phyloP scores from a whole-genome alignment of 257 asterid species.

The Phtheirospermum japonicum region DNA sequence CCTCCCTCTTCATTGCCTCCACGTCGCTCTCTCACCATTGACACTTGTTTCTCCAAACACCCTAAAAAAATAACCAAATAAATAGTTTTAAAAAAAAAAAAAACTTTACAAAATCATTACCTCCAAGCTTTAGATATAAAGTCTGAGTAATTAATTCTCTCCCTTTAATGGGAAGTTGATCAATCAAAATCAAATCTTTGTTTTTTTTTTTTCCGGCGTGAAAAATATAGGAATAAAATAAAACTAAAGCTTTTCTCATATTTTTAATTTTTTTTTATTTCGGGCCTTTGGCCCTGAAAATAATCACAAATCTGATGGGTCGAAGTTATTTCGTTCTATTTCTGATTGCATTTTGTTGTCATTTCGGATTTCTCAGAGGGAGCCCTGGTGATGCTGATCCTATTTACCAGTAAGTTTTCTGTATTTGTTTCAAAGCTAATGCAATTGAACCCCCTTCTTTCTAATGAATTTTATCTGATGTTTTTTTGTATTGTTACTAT shows the following conservation, averaged over 20 bases:
- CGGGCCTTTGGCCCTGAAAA: no score
- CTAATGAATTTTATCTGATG: not conserved
- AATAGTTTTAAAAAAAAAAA: not conserved
- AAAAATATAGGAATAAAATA: no score
- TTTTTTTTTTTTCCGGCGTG: slow-evolving; percentile 29
- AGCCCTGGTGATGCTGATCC: slow-evolving; percentile 75
- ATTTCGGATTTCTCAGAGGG: slow-evolving; percentile 44
- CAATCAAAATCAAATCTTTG: slow-evolving; percentile 43
- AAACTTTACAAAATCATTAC: slow-evolving; percentile 14
- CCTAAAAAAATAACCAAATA: slow-evolving; percentile 1
- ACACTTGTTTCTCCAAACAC: slow-evolving; percentile 25
- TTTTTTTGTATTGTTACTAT: not conserved
- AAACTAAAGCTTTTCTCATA: slow-evolving; percentile 20
- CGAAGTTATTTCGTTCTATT: slow-evolving; percentile 37
- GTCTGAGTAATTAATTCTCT: no score
- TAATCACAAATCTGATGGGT: slow-evolving; percentile 40
- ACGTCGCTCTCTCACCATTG: slow-evolving; percentile 26
- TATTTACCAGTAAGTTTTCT: slow-evolving; percentile 51
- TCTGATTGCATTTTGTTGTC: slow-evolving; percentile 37
- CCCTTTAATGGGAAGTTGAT: slow-evolving; percentile 33
- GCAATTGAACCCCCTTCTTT: not conserved
- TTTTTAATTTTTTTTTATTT: slow-evolving; percentile 18
- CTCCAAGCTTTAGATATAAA: no score
- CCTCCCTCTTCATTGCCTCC: slow-evolving; percentile 25
- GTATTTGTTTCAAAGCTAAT: not conserved